Evolutionary conservation across 768 basidiomycete species (phyloP), one percentile per base, ranked within the genome.

Genomic region (Kwoniella dejecticola): DNA sequence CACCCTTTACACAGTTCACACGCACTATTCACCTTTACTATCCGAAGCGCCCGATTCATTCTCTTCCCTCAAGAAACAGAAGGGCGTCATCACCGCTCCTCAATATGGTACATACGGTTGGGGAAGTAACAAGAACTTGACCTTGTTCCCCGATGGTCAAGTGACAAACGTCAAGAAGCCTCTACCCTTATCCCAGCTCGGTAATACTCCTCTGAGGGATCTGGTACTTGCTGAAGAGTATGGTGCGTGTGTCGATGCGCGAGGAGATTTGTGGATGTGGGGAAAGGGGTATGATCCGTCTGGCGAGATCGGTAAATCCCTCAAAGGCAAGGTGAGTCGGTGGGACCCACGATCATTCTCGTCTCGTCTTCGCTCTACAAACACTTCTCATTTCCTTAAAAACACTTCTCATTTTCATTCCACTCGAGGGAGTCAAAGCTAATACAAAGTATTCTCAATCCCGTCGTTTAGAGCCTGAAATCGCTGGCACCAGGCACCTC

Each of bases 401-500:
- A n/a, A n/a, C n/a, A n/a, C n/a, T n/a, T n/a, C n/a, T n/a, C n/a
- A n/a, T n/a, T n/a, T n/a, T n/a, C n/a, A n/a, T n/a, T n/a, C n/a
- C n/a, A n/a, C n/a, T n/a, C n/a, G n/a, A n/a, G n/a, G n/a, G n/a
- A n/a, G n/a, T n/a, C n/a, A n/a, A n/a, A n/a, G n/a, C n/a, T n/a
- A n/a, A n/a, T n/a, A n/a, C n/a, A n/a, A n/a, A 11, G 2, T 2
- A 21, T 4, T 30, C 33, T 24, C 4, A 47, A 6, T 52, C 30
- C 33, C 7, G 15, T 12, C 44, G 2, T 26, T 19, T 50, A 93
- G 91, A 85, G 89, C 67, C 88, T 94, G 63, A 79, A 82, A 0
- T 81, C 83, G 52, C 69, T 93, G 0, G 66, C 77, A 13, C 52
- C 79, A 1, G 78, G 72, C 7, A 41, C 66, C 0, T 60, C 57